Conservation (phyloP, 31 red algal genomes). For the Asparagopsis taxiformis region DNA sequence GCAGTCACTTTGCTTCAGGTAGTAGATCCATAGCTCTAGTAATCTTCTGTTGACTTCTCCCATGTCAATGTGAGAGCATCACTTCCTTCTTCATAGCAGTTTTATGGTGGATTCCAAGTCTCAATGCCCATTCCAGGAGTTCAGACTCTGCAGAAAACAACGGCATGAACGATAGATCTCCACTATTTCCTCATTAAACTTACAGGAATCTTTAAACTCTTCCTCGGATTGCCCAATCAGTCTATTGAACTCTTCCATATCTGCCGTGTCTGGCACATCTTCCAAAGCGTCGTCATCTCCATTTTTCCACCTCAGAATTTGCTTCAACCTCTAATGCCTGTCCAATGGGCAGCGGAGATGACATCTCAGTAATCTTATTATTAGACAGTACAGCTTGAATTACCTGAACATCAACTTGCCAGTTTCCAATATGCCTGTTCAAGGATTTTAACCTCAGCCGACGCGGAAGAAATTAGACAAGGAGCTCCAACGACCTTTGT, state of each 20-base stretch:
- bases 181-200: slow-evolving; percentile 68
- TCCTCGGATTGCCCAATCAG: slow-evolving; percentile 75
- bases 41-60: slow-evolving; percentile 57
- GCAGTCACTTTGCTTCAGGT: slow-evolving; percentile 70
- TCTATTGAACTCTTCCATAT: slow-evolving; percentile 86
- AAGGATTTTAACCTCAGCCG: slow-evolving; percentile 92
- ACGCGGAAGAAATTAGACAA: slow-evolving; percentile 75
- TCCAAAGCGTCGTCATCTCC: slow-evolving; percentile 63
- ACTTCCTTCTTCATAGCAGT: slow-evolving; percentile 68
- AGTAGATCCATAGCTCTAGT: slow-evolving; percentile 52
- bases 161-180: slow-evolving; percentile 20
- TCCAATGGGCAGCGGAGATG: too few relatives aligned
- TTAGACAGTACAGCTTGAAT: slow-evolving; percentile 96
- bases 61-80: slow-evolving; percentile 60
- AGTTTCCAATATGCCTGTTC: slow-evolving; percentile 86
- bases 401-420: slow-evolving; percentile 92
- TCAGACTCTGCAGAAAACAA: slow-evolving; percentile 69
- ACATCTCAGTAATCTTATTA: slow-evolving; percentile 84
- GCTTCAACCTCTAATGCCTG: slow-evolving; percentile 70
- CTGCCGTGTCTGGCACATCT: slow-evolving; percentile 42
- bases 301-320: slow-evolving; percentile 69
- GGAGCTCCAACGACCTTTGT: slow-evolving; percentile 89
- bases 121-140: slow-evolving; percentile 78
- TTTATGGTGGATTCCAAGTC: slow-evolving; percentile 60
- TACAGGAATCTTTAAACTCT: slow-evolving; percentile 67